A percentile compares a stretch with the other conserved stretches of the same genome.
phyloP scores from a whole-genome alignment of 2,329 filamentous ascomycete genomes.

The Trichophyton mentagrophytes region DNA sequence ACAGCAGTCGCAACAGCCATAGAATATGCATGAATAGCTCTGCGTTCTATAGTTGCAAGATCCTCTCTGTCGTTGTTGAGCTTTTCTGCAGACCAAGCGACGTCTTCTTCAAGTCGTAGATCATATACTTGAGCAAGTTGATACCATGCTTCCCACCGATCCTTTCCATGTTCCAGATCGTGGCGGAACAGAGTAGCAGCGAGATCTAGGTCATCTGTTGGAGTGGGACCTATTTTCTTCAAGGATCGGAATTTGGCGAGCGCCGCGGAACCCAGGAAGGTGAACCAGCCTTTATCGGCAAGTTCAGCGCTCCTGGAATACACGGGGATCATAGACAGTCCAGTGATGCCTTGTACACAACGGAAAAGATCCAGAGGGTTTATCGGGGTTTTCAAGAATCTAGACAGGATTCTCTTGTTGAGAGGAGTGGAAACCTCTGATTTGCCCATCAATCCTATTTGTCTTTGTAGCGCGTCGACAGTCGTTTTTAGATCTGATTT shows the following conservation, averaged over 20 bases:
- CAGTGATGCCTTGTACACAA: constrained; percentile 65
- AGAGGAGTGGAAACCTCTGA: constrained; percentile 68
- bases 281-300: constrained; percentile 81
- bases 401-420: constrained; percentile 70
- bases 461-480: constrained; percentile 85
- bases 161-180: constrained; percentile 68
- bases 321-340: constrained; percentile 58
- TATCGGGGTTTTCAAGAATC: constrained; percentile 71
- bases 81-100: constrained; percentile 82
- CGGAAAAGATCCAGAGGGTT: constrained; percentile 68
- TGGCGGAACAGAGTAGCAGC: constrained; percentile 67
- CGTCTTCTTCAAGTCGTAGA: constrained; percentile 72
- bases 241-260: constrained; percentile 72
- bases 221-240: constrained; percentile 64
- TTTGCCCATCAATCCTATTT: constrained; percentile 62
- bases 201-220: constrained; percentile 72
- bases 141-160: constrained; percentile 86
- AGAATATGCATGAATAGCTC: constrained; percentile 68
- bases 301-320: constrained; percentile 55
- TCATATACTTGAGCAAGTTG: constrained; percentile 77
- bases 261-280: constrained; percentile 75
- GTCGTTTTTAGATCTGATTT: constrained; percentile 83
- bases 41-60: constrained; percentile 61
- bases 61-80: constrained; percentile 72
- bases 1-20: constrained; percentile 55